Percentiles rank a stretch among this genome's conserved stretches.
These are phyloP conservation scores for Theileria annulata DNA, from an alignment of 169 alveolate species.

Conservation along the genomic window DNA sequence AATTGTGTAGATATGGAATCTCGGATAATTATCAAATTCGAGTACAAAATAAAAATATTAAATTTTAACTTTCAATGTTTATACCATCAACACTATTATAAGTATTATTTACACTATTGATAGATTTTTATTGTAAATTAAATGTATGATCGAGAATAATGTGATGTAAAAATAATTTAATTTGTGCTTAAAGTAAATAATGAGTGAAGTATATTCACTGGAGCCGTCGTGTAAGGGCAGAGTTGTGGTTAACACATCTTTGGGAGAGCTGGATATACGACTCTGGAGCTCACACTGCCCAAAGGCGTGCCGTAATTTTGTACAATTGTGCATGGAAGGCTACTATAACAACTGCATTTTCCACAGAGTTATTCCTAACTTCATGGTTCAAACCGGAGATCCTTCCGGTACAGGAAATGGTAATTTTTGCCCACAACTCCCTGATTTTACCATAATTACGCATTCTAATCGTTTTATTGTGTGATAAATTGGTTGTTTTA, in stretches of 20 bases:
- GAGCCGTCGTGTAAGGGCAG: slow-evolving; percentile 92
- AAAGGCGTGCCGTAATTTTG: slow-evolving; percentile 86
- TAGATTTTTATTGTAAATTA: no score
- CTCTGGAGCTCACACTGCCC: slow-evolving; percentile 91
- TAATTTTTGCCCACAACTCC: slow-evolving; percentile 5
- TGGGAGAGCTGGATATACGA: slow-evolving; percentile 90
- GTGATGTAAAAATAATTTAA: not conserved
- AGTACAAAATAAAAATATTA: slow-evolving; percentile 20
- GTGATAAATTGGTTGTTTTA: not conserved
- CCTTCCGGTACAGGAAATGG: slow-evolving; percentile 81
- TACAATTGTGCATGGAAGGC: slow-evolving; percentile 87
- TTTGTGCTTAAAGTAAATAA: slow-evolving; percentile 17
- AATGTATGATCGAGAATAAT: slow-evolving; percentile 1
- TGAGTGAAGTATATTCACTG: slow-evolving; percentile 83
- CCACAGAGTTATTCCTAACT: slow-evolving; percentile 87
- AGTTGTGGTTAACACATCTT: slow-evolving; percentile 86
- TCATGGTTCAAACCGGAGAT: slow-evolving; percentile 90
- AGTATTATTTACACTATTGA: no score
- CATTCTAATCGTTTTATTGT: not conserved
- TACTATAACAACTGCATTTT: slow-evolving; percentile 87
- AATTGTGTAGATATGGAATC: slow-evolving; percentile 40
- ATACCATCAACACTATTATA: no score
- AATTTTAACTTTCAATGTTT: not conserved
- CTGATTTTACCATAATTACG: not conserved
- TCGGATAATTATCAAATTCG: slow-evolving; percentile 46